These are phyloP conservation scores for Paramecium tetraurelia DNA, from an alignment of 73 alveolate genomes.

Conservation along the genomic window DNA sequence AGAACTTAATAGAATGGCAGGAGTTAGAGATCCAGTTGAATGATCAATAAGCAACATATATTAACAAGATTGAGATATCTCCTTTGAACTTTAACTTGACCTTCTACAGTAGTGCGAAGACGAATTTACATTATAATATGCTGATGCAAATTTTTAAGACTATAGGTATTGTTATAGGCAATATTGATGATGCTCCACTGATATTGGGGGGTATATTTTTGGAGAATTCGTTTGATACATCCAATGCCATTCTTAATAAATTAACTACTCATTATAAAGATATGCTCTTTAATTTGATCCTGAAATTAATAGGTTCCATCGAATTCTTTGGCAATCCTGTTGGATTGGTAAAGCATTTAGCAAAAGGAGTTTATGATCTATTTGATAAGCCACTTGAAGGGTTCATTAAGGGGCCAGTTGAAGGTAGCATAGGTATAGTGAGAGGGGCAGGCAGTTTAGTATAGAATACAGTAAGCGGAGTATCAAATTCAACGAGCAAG, in stretches of 20 bases:
- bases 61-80: conserved; percentile 50
- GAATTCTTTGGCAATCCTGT: conserved; percentile 95
- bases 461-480: conserved; percentile 90
- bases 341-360: conserved; percentile 83
- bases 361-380: conserved; percentile 96
- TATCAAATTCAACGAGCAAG: conserved; percentile 88
- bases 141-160: conserved; percentile 66
- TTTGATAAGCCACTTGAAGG: conserved; percentile 96
- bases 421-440: conserved; percentile 90
- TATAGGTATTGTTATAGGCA: conserved; percentile 75
- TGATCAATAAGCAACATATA: conserved; percentile 34
- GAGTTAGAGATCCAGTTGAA: background rate
- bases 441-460: conserved; percentile 91
- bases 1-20: background rate
- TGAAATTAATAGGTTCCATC: conserved; percentile 75
- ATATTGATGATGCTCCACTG: conserved; percentile 84
- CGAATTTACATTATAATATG: conserved; percentile 59
- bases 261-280: conserved; percentile 72
- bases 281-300: conserved; percentile 59
- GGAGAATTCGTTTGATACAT: conserved; percentile 72
- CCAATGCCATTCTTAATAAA: conserved; percentile 60
- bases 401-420: conserved; percentile 83
- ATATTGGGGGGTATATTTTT: conserved; percentile 73
- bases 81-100: conserved; percentile 44
- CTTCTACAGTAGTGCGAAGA: background rate